Evolutionary conservation across 1,284 basidiomycete species (phyloP), one percentile per base, ranked within the genome.

Genomic region (Heimioporus retisporus): DNA sequence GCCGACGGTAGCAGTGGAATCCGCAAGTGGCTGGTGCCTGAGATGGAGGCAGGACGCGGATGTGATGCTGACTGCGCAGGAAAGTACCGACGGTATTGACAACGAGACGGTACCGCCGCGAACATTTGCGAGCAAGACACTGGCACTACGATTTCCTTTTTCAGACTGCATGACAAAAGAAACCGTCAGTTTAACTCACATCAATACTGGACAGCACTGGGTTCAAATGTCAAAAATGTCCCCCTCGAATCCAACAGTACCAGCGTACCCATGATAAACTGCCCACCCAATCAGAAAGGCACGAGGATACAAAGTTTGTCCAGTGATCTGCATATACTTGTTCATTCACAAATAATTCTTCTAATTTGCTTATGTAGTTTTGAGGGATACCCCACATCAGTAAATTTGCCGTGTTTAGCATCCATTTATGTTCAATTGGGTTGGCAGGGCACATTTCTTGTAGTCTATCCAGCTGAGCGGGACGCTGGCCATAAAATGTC

Each of bases 301-400:
- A 72, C 3, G 48, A 21, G 4, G 71, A 69, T 50, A 81, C 64
- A 64, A 79, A 80, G 16, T 46, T 60, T 14, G 72, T 65, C 80
- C 80, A 81, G 3, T 79, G 71, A 40, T 80, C 79, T 0, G 64
- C 72, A 14, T 80, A 81, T 25, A 82, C 76, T 54, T 77, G 71
- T 28, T 79, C 69, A 23, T 81, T 81, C 7, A 72, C 59, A 60
- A 75, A 81, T 4, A 81, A 10, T 2, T 78, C 70, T n/a, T 73
- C 69, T 15, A 82, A 54, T 2, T 72, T 71, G 16, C 35, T 44
- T n/a, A 35, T 60, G 59, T 77, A 79, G 31, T 65, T 61, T 11
- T 60, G 61, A 10, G 79, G 81, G 11, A 79, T 69, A 25, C 73
- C 71, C 77, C 80, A 81, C 65, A 81, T 65, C 0, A 71, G 23